Evolutionary conservation across 1,284 basidiomycete species (phyloP).

Genomic region (Nidula niveotomentosa): DNA sequence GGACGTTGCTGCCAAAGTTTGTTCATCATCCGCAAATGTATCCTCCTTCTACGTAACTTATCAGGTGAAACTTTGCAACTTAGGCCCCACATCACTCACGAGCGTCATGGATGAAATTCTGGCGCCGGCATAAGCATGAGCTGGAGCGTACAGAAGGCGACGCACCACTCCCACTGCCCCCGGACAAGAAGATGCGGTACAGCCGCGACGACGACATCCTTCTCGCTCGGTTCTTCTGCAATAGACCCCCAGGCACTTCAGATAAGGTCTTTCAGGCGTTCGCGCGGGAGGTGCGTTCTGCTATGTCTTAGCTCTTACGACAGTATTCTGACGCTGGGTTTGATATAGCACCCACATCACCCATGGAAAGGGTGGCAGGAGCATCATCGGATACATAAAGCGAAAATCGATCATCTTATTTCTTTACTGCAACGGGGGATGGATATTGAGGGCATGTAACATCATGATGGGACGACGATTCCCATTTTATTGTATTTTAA

Average conservation of each 20-base stretch:
- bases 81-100: conserved; percentile 84
- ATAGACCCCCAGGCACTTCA: conserved; percentile 72
- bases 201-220: conserved; percentile 73
- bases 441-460: conserved; percentile 33
- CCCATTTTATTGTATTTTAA: background rate
- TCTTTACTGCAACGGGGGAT: conserved; percentile 57
- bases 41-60: too few species aligned
- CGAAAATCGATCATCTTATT: conserved; percentile 78
- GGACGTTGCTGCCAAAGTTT: conserved; percentile 73
- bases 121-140: conserved; percentile 81
- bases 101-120: conserved; percentile 89
- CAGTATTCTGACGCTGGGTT: background rate
- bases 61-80: too few species aligned
- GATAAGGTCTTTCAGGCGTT: conserved; percentile 81
- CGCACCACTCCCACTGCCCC: conserved; percentile 68
- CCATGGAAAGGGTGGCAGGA: conserved; percentile 92
- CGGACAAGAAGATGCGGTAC: conserved; percentile 84
- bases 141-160: conserved; percentile 60
- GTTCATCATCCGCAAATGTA: too few species aligned
- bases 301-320: background rate
- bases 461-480: background rate
- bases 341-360: conserved; percentile 71
- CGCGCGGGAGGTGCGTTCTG: conserved; percentile 52
- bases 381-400: conserved; percentile 81
- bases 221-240: conserved; percentile 69